Evolutionary conservation across 345 rosid genomes (phyloP).

Genomic region (Trapa bicornis): DNA sequence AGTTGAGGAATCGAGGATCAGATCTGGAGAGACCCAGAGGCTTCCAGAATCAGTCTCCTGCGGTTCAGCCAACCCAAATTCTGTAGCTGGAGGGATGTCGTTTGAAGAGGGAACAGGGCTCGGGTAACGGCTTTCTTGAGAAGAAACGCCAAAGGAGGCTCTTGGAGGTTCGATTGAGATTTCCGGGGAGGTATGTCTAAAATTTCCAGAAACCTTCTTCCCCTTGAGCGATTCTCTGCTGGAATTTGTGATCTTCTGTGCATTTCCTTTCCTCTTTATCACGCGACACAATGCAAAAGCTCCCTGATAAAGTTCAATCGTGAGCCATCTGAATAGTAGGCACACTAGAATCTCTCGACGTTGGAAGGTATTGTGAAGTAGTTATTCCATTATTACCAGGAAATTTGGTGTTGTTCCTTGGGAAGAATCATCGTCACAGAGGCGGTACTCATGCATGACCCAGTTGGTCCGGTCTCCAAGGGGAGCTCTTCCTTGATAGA

Average conservation of each 20-base stretch:
- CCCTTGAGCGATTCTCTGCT: conserved; percentile 15
- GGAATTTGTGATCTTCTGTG: conserved; percentile 29
- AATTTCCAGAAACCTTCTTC: conserved; percentile 17
- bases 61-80: conserved; percentile 20
- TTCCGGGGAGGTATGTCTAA: conserved; percentile 18
- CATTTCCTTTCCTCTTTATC: conserved; percentile 26
- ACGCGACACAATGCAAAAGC: conserved; percentile 78
- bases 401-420: conserved; percentile 39
- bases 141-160: conserved; percentile 23
- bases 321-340: neutral
- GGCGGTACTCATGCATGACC: conserved; percentile 87
- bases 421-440: conserved; percentile 41
- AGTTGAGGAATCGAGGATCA: conserved; percentile 61
- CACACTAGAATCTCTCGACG: neutral
- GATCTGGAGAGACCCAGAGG: conserved; percentile 41
- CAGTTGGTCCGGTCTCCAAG: conserved; percentile 61
- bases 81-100: conserved; percentile 20
- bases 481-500: conserved; percentile 71
- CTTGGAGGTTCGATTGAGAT: conserved; percentile 28
- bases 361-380: neutral
- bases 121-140: conserved; percentile 33
- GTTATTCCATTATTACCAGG: conserved; percentile 25
- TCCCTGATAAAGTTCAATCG: conserved; percentile 27
- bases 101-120: conserved; percentile 39
- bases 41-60: conserved; percentile 22